Evolutionary conservation across 2,329 filamentous ascomycete genomes (phyloP), one percentile per base, ranked within the genome.

Genomic region (Lachnum nothofagi): DNA sequence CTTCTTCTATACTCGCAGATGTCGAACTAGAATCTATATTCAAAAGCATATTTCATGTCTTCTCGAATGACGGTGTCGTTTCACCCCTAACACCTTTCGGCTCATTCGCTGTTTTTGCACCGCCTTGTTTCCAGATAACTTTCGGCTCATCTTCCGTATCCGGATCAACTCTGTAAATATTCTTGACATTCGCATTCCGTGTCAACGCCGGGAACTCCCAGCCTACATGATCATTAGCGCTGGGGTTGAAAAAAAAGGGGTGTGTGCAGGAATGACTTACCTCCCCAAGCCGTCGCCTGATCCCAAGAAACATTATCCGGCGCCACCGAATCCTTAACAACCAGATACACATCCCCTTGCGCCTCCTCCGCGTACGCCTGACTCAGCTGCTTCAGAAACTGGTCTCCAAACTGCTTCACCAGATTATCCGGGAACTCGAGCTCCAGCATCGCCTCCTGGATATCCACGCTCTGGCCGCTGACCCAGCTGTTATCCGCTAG

Each of bases 241-340:
- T n/a, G 5, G 10, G 24, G 6, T n/a, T 27, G 6, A 6, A 5
- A 40, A 2, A 40, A 17, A 23, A 3, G 12, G n/a, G 23, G 8
- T 23, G 12, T 16, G 3, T n/a, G 7, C 12, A 2, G n/a, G n/a
- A n/a, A n/a, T 23, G 22, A 14, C 37, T 23, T 24, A 40, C 37
- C 37, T 40, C 37, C 37, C 37, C 37, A 40, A 23, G 37, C 37
- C 19, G 19, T 40, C 10, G 9, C n/a, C 10, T 5, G 7, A 40
- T 40, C 37, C 37, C 37, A 40, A 23, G 37, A 40, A 24, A 40
- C 37, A 40, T 40, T 23, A 23, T 40, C 37, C 19, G 37, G 12
- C 37, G 37, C 5, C 19, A 40, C 37, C 10, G 10, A 14, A n/a
- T 40, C 37, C 24, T 40, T 40, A 10, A 40, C 37, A 14, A 40